These are phyloP conservation scores for Myriangium duriaei DNA, from an alignment of 2,329 filamentous ascomycete species.

Conservation along the genomic window DNA sequence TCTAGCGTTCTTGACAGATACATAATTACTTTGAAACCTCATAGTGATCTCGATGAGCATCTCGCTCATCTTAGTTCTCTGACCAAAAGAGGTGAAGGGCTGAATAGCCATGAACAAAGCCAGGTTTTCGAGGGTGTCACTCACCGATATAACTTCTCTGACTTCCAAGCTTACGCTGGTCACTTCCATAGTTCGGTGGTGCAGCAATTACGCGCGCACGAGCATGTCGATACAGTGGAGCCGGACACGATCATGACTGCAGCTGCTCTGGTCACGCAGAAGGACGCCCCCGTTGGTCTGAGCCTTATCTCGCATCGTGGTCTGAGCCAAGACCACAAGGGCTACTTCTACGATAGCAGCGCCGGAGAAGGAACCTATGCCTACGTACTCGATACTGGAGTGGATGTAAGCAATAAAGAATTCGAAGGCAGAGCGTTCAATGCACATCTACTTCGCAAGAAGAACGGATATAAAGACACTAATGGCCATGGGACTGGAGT, in stretches of 20 bases:
- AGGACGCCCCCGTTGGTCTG: conserved; percentile 15
- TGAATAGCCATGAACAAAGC: too few species aligned
- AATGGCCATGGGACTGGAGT: conserved; percentile 55
- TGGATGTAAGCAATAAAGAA: conserved; percentile 18
- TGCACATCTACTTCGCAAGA: conserved; percentile 19
- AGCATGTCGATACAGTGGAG: conserved; percentile 8
- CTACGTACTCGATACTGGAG: conserved; percentile 28
- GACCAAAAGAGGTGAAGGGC: too few species aligned
- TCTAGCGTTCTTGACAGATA: too few species aligned
- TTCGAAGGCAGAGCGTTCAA: conserved; percentile 25
- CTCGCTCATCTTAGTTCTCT: too few species aligned
- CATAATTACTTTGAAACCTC: too few species aligned
- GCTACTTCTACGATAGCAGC: conserved; percentile 11
- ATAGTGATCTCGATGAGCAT: too few species aligned
- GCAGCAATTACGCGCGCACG: conserved; percentile 9
- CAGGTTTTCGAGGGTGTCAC: too few species aligned
- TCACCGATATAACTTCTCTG: too few species aligned
- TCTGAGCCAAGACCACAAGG: conserved; percentile 4
- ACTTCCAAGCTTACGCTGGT: conserved; percentile 11
- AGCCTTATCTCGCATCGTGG: conserved; percentile 13
- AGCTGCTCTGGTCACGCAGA: conserved; percentile 10
- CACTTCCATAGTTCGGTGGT: conserved; percentile 11
- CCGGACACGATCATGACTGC: conserved; percentile 10
- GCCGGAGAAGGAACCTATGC: conserved; percentile 25
- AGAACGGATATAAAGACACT: conserved; percentile 26